phyloP scores from a whole-genome alignment of 2,329 filamentous ascomycete genomes.

The Scytalidium lignicola region DNA sequence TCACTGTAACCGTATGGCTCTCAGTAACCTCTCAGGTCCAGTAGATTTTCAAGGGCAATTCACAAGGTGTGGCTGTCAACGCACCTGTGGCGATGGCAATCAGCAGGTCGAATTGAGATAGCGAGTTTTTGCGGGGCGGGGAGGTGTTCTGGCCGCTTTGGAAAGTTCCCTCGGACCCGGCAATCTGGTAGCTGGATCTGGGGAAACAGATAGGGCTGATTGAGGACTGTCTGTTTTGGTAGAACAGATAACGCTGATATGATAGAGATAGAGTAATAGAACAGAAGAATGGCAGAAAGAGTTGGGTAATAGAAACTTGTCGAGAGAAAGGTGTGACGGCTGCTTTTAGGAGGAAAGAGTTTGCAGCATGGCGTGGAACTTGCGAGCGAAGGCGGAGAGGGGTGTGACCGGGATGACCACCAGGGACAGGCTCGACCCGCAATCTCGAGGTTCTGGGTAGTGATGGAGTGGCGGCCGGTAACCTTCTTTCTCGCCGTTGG shows the following conservation, averaged over 20 bases:
- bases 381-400: neutral
- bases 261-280: conserved; percentile 17
- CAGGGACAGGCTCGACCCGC: neutral
- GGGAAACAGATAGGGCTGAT: neutral
- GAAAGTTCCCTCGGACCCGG: conserved; percentile 9
- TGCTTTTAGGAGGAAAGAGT: conserved; percentile 3
- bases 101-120: conserved; percentile 10
- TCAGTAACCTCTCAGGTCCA: neutral
- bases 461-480: neutral
- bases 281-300: conserved; percentile 13
- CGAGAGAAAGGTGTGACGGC: conserved; percentile 14
- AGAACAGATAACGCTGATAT: neutral
- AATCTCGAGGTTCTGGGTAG: neutral
- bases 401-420: neutral
- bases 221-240: neutral
- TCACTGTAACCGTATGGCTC: neutral
- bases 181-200: conserved; percentile 14
- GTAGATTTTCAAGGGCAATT: neutral
- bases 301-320: conserved; percentile 11
- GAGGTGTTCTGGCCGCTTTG: neutral
- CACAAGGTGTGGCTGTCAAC: conserved; percentile 8
- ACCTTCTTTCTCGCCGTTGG: neutral
- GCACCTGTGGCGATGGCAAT: conserved; percentile 17
- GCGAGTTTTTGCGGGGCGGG: neutral
- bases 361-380: neutral